phyloP scores from a whole-genome alignment of 2,329 filamentous ascomycete species.

The Colletotrichum plurivorum region DNA sequence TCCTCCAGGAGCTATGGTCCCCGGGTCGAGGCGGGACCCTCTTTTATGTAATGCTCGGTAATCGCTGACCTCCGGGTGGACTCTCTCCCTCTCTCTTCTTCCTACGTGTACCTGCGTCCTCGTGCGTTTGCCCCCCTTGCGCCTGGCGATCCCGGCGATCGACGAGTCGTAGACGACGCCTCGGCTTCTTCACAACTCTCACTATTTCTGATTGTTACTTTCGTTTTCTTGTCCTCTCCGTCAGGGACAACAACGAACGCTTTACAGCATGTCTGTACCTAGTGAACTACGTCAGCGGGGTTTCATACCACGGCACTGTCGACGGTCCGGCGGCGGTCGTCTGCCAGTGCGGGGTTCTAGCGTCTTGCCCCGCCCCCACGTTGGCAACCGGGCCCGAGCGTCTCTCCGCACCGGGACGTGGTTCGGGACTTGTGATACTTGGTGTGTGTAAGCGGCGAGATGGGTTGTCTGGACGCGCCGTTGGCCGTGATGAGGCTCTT shows the following conservation, averaged over 20 bases:
- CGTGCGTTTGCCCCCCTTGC: background rate
- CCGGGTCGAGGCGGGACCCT: background rate
- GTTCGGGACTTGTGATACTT: constrained; percentile 20
- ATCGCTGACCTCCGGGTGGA: constrained; percentile 33
- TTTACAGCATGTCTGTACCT: too few relatives aligned
- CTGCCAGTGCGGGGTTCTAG: constrained; percentile 17
- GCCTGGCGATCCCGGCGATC: constrained; percentile 1
- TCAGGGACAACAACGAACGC: background rate
- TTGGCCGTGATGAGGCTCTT: background rate
- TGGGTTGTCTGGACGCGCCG: background rate
- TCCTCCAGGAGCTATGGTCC: background rate
- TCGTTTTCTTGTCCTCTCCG: background rate
- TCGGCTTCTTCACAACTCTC: too few relatives aligned
- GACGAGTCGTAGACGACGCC: background rate
- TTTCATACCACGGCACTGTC: background rate
- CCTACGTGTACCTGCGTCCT: constrained; percentile 6
- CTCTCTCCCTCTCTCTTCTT: background rate
- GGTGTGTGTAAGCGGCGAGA: background rate
- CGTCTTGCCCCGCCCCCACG: constrained; percentile 32
- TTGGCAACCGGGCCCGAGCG: constrained; percentile 16
- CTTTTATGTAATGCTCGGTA: constrained; percentile 41
- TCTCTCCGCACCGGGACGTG: background rate
- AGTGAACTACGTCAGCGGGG: background rate
- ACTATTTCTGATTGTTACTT: too few relatives aligned
- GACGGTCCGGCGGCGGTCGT: background rate